phyloP scores from a whole-genome alignment of 139 green algal species.

The Dunaliella primolecta region DNA sequence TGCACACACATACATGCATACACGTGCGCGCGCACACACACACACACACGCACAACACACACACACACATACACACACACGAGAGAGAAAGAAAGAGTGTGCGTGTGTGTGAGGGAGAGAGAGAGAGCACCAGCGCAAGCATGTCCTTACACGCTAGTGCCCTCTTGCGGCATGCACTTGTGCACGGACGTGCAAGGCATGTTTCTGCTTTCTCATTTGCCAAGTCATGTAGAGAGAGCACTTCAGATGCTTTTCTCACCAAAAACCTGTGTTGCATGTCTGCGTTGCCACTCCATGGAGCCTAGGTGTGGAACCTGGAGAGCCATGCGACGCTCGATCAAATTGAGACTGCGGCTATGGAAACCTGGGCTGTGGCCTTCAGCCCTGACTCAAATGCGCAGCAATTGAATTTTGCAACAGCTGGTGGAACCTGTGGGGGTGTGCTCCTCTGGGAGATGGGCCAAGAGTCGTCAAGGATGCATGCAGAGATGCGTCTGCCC shows the following conservation, averaged over 20 bases:
- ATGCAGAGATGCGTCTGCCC: conserved; percentile 21
- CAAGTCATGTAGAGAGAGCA: too few species aligned
- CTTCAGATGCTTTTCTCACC: too few species aligned
- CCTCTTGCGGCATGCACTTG: too few species aligned
- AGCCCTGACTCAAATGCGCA: conserved; percentile 29
- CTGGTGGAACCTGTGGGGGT: conserved; percentile 62
- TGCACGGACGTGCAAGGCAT: too few species aligned
- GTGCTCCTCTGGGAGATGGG: conserved; percentile 42
- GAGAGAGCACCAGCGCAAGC: too few species aligned
- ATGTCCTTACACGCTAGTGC: too few species aligned
- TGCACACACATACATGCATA: background rate
- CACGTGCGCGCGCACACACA: background rate
- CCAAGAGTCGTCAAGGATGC: conserved; percentile 25
- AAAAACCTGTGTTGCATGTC: too few species aligned
- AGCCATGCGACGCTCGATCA: conserved; percentile 48
- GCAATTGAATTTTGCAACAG: conserved; percentile 49
- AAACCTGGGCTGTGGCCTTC: conserved; percentile 82
- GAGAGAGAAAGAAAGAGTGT: too few species aligned
- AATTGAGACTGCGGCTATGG: conserved; percentile 76
- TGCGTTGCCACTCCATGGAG: too few species aligned
- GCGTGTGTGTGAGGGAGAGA: too few species aligned
- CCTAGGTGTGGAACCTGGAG: conserved; percentile 63
- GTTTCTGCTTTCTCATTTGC: too few species aligned
- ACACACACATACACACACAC: background rate
- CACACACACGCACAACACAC: background rate